These are phyloP conservation scores for Aspergillus cejpii DNA, from an alignment of 2,329 filamentous ascomycete genomes.

Conservation along the genomic window DNA sequence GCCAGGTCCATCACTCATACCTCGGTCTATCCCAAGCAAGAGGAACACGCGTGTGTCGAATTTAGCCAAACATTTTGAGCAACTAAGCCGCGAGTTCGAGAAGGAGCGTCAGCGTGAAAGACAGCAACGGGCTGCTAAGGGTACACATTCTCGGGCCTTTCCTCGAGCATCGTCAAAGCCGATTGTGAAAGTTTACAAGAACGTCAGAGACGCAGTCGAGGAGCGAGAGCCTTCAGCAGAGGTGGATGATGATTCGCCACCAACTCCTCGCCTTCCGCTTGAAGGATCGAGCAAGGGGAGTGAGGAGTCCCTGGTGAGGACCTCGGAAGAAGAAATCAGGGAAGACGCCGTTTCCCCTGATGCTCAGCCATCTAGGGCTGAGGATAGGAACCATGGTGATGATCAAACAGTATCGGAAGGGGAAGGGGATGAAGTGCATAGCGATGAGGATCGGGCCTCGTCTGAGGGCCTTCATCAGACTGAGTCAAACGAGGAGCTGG, in stretches of 20 bases:
- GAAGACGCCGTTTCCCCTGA: slow-evolving; percentile 31
- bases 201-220: slow-evolving; percentile 86
- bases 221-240: slow-evolving; percentile 65
- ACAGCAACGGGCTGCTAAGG: slow-evolving; percentile 69
- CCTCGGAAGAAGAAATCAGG: slow-evolving; percentile 21
- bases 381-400: slow-evolving; percentile 40
- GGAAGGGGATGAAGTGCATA: slow-evolving; percentile 61
- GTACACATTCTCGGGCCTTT: slow-evolving; percentile 70
- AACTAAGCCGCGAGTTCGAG: slow-evolving; percentile 91
- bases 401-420: slow-evolving; percentile 55
- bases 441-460: slow-evolving; percentile 65
- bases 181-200: slow-evolving; percentile 90
- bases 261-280: slow-evolving; percentile 20
- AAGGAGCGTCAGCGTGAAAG: slow-evolving; percentile 85
- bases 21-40: slow-evolving; percentile 67
- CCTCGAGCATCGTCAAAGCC: slow-evolving; percentile 90
- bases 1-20: slow-evolving; percentile 65
- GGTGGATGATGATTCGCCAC: slow-evolving; percentile 41
- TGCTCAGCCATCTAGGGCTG: slow-evolving; percentile 39
- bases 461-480: slow-evolving; percentile 61
- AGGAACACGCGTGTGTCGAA: slow-evolving; percentile 76
- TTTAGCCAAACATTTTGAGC: slow-evolving; percentile 93
- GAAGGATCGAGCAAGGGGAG: slow-evolving; percentile 31
- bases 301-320: slow-evolving; percentile 22
- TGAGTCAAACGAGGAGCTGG: slow-evolving; percentile 48